phyloP scores from a whole-genome alignment of 2,329 filamentous ascomycete genomes.

The Cercospora sojina region DNA sequence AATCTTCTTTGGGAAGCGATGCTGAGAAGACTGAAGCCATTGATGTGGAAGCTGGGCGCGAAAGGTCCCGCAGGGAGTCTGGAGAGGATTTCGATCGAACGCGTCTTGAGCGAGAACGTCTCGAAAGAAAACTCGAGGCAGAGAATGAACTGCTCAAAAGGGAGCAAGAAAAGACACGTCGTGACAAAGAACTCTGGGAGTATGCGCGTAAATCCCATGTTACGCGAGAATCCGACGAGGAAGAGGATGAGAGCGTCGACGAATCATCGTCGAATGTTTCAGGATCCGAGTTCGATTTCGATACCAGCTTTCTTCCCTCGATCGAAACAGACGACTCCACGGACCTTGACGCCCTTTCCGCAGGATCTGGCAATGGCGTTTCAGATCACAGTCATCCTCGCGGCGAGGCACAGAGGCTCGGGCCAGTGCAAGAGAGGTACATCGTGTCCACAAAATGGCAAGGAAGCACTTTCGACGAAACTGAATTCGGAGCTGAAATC shows the following conservation, averaged over 20 bases:
- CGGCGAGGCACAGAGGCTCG: neutral
- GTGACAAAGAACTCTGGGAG: neutral
- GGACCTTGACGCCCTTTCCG: neutral
- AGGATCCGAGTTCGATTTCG: neutral
- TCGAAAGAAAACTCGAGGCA: neutral
- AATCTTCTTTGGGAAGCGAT: neutral
- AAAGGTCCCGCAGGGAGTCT: neutral
- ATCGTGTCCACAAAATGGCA: conserved; percentile 12
- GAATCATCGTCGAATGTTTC: neutral
- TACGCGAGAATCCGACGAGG: neutral
- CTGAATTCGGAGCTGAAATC: conserved; percentile 9
- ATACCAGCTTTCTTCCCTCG: conserved; percentile 6
- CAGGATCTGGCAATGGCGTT: neutral
- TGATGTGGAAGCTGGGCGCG: neutral
- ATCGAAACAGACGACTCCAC: neutral
- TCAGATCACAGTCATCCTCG: neutral
- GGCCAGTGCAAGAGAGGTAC: neutral
- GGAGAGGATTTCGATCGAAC: neutral
- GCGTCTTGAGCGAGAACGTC: neutral
- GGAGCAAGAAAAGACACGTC: neutral
- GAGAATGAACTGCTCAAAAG: neutral
- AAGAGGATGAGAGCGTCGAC: neutral
- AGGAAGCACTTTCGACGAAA: conserved; percentile 15
- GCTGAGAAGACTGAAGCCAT: neutral
- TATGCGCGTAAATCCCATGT: neutral